Evolutionary conservation across 2,329 filamentous ascomycete genomes (phyloP).

Genomic region (Colletotrichum incanum): DNA sequence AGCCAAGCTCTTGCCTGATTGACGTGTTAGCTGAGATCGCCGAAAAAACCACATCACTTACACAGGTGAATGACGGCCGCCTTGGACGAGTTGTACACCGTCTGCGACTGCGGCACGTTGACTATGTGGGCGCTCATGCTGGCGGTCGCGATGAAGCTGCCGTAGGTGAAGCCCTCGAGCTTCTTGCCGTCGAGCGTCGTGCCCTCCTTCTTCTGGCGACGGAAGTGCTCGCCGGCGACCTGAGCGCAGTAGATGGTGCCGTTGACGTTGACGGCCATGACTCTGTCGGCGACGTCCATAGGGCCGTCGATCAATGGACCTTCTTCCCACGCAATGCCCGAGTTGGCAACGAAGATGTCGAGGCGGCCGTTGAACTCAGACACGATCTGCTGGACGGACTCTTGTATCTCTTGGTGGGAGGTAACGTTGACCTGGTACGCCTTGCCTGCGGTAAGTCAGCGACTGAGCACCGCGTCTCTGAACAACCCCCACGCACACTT

Average conservation of each 20-base stretch:
- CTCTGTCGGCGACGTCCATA: conserved; percentile 75
- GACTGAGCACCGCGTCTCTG: not conserved
- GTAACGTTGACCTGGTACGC: conserved; percentile 76
- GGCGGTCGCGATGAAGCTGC: conserved; percentile 84
- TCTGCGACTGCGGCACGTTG: conserved; percentile 83
- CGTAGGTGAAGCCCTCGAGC: conserved; percentile 72
- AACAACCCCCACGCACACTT: conserved; percentile 67
- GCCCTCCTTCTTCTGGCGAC: conserved; percentile 78
- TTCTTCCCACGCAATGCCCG: conserved; percentile 81
- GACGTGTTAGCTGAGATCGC: conserved; percentile 12
- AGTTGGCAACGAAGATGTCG: conserved; percentile 86
- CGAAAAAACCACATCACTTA: conserved; percentile 50
- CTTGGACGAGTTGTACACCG: conserved; percentile 82
- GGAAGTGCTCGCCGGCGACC: conserved; percentile 79
- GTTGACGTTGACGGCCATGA: conserved; percentile 81
- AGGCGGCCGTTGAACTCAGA: conserved; percentile 81
- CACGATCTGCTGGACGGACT: conserved; percentile 67
- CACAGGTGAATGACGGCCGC: conserved; percentile 74
- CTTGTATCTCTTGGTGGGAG: conserved; percentile 65
- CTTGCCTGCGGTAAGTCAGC: conserved; percentile 59
- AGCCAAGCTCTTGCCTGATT: conserved; percentile 76
- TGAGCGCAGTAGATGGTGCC: conserved; percentile 84
- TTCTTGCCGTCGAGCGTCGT: conserved; percentile 74
- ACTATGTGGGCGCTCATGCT: conserved; percentile 85
- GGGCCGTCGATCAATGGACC: conserved; percentile 77